These are phyloP conservation scores for Phytopythium aichiense DNA, from an alignment of 352 stramenopile species.

Conservation along the genomic window DNA sequence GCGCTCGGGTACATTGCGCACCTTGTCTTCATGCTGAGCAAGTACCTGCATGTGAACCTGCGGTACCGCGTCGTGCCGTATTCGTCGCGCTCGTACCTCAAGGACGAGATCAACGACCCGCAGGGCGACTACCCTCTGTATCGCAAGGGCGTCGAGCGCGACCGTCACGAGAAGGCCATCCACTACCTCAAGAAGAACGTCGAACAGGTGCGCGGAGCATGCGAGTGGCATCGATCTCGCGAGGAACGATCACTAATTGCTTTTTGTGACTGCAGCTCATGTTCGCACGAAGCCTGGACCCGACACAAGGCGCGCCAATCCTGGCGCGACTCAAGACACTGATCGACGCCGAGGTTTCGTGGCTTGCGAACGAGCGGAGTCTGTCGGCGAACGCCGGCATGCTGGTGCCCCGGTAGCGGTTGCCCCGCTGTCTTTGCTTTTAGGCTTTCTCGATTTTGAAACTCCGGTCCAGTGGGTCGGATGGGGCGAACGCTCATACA, in stretches of 20 bases:
- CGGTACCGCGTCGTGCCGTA: constrained; percentile 79
- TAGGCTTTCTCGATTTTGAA: neutral
- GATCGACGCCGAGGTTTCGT: constrained; percentile 62
- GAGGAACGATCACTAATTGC: neutral
- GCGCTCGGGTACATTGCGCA: constrained; percentile 84
- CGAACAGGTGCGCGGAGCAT: constrained; percentile 54
- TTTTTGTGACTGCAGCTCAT: constrained; percentile 35
- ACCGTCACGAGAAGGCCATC: constrained; percentile 76
- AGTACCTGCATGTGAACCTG: constrained; percentile 84
- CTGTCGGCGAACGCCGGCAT: constrained; percentile 18
- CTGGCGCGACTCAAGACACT: constrained; percentile 62
- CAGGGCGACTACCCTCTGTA: constrained; percentile 81
- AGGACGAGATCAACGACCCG: constrained; percentile 84
- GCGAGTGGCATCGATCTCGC: neutral
- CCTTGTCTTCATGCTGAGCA: constrained; percentile 86
- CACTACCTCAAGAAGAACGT: constrained; percentile 76
- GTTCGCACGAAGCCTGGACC: constrained; percentile 71
- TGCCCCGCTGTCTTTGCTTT: neutral
- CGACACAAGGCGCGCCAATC: constrained; percentile 57
- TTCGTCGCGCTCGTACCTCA: constrained; percentile 76
- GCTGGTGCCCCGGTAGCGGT: constrained; percentile 36
- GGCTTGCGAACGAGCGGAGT: constrained; percentile 57
- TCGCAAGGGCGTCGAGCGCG: constrained; percentile 69
- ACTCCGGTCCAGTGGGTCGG: neutral
- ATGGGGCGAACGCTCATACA: neutral